Evolutionary conservation across 208 protist species (phyloP), one percentile per base, ranked within the genome.

Genomic region (Acanthamoeba culbertsoni): DNA sequence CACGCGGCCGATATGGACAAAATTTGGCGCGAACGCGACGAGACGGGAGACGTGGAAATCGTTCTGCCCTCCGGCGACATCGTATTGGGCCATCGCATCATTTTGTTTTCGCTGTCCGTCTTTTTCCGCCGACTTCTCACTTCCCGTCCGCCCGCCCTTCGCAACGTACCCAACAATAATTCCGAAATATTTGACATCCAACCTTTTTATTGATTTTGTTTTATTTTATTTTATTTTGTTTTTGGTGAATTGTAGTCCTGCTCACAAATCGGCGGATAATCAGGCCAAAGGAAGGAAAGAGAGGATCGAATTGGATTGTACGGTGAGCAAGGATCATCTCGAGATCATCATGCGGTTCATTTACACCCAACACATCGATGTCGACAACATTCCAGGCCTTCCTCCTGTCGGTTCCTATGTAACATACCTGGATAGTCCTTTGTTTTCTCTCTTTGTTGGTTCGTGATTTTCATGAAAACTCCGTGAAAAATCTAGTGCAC

Each of bases 281-380:
- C n/a, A n/a, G n/a, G n/a, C n/a, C 12, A 8, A 55, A 55, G 48
- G 12, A 40, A n/a, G 16, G 18, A 82, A 53, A 43, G 42, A 55
- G 7, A 6, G 35, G 23, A 55, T 82, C 43, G 28, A 1, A 23
- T 43, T 82, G 5, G 71, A 82, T 1, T 0, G 16, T 16, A 16
- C 37, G 18, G 71, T 82, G 26, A 2, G 26, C 43, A 82, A 82
- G 42, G 71, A 82, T 37, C 71, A 82, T 26, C 42, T 82, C 0
- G 71, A 82, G n/a, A 82, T 82, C 43, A 26, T 82, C 5, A 37
- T 82, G 4, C 71, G 71, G 8, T 82, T 82, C 71, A 82, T 82
- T 43, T 82, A 82, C 43, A 82, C 71, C 43, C 42, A 82, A 10
- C 4, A 7, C 26, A 82, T 82, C 20, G 71, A 82, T 33, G 71